phyloP scores from a whole-genome alignment of 352 stramenopile genomes.

The Phytophthora sp. region DNA sequence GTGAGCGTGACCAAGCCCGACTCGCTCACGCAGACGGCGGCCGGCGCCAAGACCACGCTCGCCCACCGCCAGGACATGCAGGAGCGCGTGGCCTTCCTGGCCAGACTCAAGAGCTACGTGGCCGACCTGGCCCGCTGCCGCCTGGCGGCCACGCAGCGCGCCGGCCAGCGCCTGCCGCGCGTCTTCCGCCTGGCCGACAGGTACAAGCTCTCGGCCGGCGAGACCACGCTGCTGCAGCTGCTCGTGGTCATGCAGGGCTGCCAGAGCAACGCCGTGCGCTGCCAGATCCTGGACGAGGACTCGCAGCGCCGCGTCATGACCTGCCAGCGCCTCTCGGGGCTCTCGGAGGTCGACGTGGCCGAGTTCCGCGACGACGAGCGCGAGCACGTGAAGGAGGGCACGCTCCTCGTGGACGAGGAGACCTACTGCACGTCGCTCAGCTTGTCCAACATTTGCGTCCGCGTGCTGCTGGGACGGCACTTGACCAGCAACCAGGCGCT shows the following conservation, averaged over 20 bases:
- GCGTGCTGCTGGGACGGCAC: conserved; percentile 73
- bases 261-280: conserved; percentile 85
- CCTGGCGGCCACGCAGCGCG: conserved; percentile 46
- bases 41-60: conserved; percentile 54
- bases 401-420: conserved; percentile 82
- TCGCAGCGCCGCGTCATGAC: conserved; percentile 73
- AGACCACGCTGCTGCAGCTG: conserved; percentile 82
- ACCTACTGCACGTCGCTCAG: conserved; percentile 80
- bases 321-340: conserved; percentile 74
- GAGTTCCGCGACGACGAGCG: conserved; percentile 87
- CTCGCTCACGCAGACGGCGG: conserved; percentile 47
- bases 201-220: conserved; percentile 76
- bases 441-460: conserved; percentile 84
- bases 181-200: conserved; percentile 78
- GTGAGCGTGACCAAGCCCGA: conserved; percentile 85
- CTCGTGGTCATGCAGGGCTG: conserved; percentile 85
- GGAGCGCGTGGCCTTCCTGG: conserved; percentile 75
- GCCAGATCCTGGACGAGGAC: conserved; percentile 87
- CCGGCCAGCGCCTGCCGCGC: conserved; percentile 48
- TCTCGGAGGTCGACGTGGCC: conserved; percentile 88
- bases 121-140: conserved; percentile 57
- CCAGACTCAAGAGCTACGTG: conserved; percentile 65
- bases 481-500: conserved; percentile 84
- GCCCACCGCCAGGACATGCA: conserved; percentile 81
- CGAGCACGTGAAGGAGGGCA: conserved; percentile 89